Base-by-base conservation (phyloP, 768 basidiomycete species). In the Lentinula boryana region DNA sequence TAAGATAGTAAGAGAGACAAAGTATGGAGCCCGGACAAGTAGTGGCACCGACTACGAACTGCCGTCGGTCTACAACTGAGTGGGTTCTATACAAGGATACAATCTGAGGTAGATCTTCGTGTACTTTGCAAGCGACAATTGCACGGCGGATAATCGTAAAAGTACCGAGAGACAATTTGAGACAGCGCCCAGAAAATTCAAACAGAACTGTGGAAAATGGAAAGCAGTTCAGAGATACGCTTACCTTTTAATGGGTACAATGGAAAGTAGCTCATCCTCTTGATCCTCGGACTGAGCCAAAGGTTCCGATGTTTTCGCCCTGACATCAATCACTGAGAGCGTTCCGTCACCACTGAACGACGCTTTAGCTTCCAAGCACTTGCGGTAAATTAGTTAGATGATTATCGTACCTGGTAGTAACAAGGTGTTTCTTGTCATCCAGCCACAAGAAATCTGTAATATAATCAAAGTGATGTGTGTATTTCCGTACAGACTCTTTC, bases 201-300 rank as follows among this genome's bases (percentile, higher is more conserved):
- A 27, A 55, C 40, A 58, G 18, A 58, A 56, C 62, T 52, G 44
- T 55, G 61, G 18, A 57, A 54, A 60, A 23, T 61, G 60, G 27
- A 61, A 27, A 27, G 27, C 27, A 27, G 27, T n/a, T 55, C 43
- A 63, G 64, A 60, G 73, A 23, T 27, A 43, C 36, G 40, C 81
- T 33, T 68, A 90, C 88, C 86, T 84, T 77, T 90, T 92, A 71
- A 98, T 94, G 15, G 92, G 72, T 35, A 89, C 86, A 48, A 94
- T 84, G 5, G 92, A 93, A 8, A 98, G 78, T 48, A 97, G 75
- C 68, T 98, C 95, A 69, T 98, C 95, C 68, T 97, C 95, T 70
- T 98, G 95, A 75, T 96, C 92, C 69, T 96, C 95, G 15, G 93
- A 96, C 58, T 94, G 89, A 1, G 88, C 88, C 61, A 91, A 74